Evolutionary conservation across 176 grass and related monocot species (phyloP), one percentile per base, ranked within the genome.

Genomic region (Carex pumila): DNA sequence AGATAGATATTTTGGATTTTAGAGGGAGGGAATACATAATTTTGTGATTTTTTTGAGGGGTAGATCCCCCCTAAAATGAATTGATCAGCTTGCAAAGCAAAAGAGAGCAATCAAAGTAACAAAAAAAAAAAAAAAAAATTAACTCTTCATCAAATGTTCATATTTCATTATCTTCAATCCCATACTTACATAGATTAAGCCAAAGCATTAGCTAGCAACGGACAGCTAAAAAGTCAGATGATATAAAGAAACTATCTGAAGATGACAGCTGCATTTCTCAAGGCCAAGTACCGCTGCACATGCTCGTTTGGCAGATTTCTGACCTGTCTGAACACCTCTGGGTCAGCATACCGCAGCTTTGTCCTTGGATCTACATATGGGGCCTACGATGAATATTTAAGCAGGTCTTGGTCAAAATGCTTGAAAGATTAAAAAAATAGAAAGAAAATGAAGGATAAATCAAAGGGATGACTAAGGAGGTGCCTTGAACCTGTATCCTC

Each of bases 361-460:
- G 95, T 98, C 86, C 95, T 93, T 1, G 95, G 95, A 89, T 98
- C 95, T 43, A 93, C 53, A 82, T 98, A 98, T 3, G 79, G 90
- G 69, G 95, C 92, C 95, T 98, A 86, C 82, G 90, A 62, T 52
- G 21, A 67, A 52, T 84, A 56, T 29, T 1, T 37, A 75, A 34
- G 65, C 12, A 85, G 61, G 37, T 80, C 21, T 84, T 80, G 3
- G 3, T 32, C 12, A 19, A 74, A 50, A 39, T 32, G 17, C 59
- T 81, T 21, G 32, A 52, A 54, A n/a, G 1, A 55, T 25, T 64
- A 1, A 54, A 15, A 29, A 65, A 55, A 30, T 49, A 18, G 56
- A 71, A 41, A 45, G 50, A 57, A 37, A 15, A 21, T 85, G 39
- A 52, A 43, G 43, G 37, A 15, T 57, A 17, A 10, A 37, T 30